A percentile compares a stretch with the other conserved stretches of the same genome.
phyloP scores from a whole-genome alignment of 257 asterid genomes.

The Solanum appendiculatum region DNA sequence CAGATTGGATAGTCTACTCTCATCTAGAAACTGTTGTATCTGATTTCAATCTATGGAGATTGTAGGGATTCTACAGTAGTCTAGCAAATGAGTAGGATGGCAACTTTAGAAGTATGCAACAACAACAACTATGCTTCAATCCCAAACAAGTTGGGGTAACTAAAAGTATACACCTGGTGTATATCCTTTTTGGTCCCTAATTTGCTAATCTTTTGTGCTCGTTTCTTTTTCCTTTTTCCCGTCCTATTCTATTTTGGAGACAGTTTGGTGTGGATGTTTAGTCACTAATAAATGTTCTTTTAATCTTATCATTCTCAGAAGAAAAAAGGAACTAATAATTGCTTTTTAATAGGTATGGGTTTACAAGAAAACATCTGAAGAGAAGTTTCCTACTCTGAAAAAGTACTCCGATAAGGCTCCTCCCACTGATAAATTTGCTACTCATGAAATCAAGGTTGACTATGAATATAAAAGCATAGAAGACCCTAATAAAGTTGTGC shows the following conservation, averaged over 20 bases:
- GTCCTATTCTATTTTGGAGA: not conserved
- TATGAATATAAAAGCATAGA: slow-evolving; percentile 57
- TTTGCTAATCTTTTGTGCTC: not conserved
- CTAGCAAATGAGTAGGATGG: not conserved
- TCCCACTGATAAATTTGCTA: slow-evolving; percentile 81
- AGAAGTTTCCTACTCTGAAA: slow-evolving; percentile 82
- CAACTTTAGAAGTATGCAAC: not conserved
- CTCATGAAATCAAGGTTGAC: slow-evolving; percentile 82
- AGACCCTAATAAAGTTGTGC: slow-evolving; percentile 62
- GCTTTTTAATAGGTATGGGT: slow-evolving; percentile 67
- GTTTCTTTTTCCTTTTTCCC: not conserved
- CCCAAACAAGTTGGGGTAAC: not conserved
- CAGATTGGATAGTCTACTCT: not conserved
- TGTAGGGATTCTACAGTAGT: not conserved
- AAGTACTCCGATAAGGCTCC: slow-evolving; percentile 92
- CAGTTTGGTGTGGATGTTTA: not conserved
- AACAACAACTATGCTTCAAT: not conserved
- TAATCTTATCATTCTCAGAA: not conserved
- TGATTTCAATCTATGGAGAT: not conserved
- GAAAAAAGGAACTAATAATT: not conserved
- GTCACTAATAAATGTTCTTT: not conserved
- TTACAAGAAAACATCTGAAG: slow-evolving; percentile 90
- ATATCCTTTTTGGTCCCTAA: not conserved
- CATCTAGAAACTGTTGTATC: not conserved
- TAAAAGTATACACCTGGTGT: not conserved